Conservation (phyloP, 2,329 filamentous ascomycete genomes). For the Knoxdaviesia capensis region DNA sequence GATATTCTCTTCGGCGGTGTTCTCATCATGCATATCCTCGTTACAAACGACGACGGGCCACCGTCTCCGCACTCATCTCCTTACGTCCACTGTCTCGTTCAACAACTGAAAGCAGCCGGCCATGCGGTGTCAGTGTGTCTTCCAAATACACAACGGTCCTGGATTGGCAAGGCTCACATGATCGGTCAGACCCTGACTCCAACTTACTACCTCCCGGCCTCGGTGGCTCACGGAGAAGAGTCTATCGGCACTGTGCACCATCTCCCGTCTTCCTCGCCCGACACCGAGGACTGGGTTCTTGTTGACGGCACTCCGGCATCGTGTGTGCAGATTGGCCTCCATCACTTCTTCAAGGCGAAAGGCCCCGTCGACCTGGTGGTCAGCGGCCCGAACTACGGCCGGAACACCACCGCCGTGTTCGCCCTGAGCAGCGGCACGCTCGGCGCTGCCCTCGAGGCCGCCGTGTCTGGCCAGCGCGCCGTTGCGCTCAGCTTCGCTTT, state of each 20-base stretch:
- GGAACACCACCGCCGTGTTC: constrained; percentile 66
- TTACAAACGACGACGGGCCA: constrained; percentile 66
- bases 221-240: constrained; percentile 18
- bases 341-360: constrained; percentile 56
- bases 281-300: constrained; percentile 59
- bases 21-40: constrained; percentile 36
- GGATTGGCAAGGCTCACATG: constrained; percentile 97
- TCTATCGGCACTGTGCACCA: constrained; percentile 45
- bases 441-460: constrained; percentile 59
- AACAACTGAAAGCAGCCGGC: constrained; percentile 50
- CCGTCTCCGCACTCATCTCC: constrained; percentile 61
- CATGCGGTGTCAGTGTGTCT: constrained; percentile 85
- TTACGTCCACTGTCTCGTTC: constrained; percentile 57
- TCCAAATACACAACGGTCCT: constrained; percentile 79
- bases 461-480: constrained; percentile 45
- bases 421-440: constrained; percentile 60
- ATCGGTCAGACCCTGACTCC: constrained; percentile 77
- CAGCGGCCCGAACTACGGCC: constrained; percentile 64
- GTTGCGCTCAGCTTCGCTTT: constrained; percentile 86
- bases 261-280: constrained; percentile 28
- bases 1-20: neutral
- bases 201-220: constrained; percentile 54
- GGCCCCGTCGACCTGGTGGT: constrained; percentile 59
- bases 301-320: constrained; percentile 66
- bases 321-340: constrained; percentile 64